These are phyloP conservation scores for Neurospora cerealis DNA, from an alignment of 495 filamentous ascomycete genomes.

Conservation along the genomic window DNA sequence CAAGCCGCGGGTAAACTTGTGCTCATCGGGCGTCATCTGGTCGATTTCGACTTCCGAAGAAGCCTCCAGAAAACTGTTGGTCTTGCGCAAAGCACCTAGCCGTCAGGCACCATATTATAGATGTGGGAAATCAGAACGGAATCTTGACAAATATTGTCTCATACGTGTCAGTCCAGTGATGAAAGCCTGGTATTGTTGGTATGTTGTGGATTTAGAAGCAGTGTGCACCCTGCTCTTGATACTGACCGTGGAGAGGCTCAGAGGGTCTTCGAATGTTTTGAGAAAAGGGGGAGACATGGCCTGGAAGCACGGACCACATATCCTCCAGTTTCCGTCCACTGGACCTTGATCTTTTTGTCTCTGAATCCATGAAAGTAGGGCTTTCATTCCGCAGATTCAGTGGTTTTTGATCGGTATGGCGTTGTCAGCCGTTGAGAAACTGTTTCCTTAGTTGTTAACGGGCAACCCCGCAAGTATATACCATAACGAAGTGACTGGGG, in stretches of 20 bases:
- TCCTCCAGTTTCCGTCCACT: neutral
- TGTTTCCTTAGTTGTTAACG: neutral
- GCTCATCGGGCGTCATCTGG: constrained; percentile 64
- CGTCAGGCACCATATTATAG: neutral
- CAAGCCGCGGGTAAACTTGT: constrained; percentile 59
- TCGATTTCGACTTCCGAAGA: constrained; percentile 32
- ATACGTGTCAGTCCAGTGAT: neutral
- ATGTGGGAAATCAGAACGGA: neutral
- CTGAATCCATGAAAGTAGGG: neutral
- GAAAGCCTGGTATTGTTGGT: neutral
- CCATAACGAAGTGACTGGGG: neutral
- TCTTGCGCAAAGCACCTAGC: neutral
- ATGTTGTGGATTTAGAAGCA: neutral
- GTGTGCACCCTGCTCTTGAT: neutral
- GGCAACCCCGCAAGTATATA: neutral
- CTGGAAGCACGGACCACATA: neutral
- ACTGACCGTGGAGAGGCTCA: neutral
- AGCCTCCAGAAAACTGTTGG: constrained; percentile 23
- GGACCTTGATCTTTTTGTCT: neutral
- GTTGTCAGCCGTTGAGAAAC: neutral
- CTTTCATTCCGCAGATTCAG: neutral
- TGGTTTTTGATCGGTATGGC: neutral
- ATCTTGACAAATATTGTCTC: neutral
- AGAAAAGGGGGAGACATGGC: neutral
- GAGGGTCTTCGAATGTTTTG: neutral